These are phyloP conservation scores for Paxillus ammoniavirescens DNA, from an alignment of 768 basidiomycete genomes.

Conservation along the genomic window DNA sequence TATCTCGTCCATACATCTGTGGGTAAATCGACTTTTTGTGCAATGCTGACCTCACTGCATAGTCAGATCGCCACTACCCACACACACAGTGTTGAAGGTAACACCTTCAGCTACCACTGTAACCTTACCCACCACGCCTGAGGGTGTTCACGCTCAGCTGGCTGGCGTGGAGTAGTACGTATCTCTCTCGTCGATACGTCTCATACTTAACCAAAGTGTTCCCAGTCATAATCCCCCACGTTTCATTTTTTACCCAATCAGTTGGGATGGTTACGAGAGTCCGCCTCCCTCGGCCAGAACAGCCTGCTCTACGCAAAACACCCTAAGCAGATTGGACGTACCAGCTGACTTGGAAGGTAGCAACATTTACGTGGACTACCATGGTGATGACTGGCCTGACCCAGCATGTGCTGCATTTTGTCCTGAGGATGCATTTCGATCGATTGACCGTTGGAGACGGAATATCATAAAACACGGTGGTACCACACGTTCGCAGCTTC, in stretches of 20 bases:
- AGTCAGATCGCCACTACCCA: neutral
- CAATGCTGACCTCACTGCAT: neutral
- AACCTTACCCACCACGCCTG: conserved; percentile 27
- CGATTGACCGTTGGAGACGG: conserved; percentile 24
- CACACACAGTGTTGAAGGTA: conserved; percentile 7
- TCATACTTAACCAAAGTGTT: neutral
- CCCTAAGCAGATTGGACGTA: neutral
- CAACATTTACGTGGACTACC: neutral
- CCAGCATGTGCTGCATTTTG: conserved; percentile 18
- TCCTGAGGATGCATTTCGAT: conserved; percentile 19
- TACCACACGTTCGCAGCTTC: conserved; percentile 2
- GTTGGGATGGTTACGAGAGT: conserved; percentile 22
- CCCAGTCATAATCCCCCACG: conserved; percentile 17
- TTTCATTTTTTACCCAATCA: conserved; percentile 27
- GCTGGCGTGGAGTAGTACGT: conserved; percentile 14
- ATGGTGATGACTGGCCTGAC: conserved; percentile 38
- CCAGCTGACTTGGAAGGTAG: neutral
- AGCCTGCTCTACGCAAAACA: conserved; percentile 35
- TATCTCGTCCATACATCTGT: neutral
- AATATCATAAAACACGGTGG: conserved; percentile 9
- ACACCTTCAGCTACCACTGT: conserved; percentile 24
- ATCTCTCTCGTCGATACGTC: too few relatives aligned
- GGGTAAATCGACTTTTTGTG: neutral
- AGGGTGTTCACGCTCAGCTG: conserved; percentile 18
- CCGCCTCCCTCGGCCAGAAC: conserved; percentile 33